Base-by-base conservation (phyloP, 2,329 filamentous ascomycete species). In the Lachnellula occidentalis region DNA sequence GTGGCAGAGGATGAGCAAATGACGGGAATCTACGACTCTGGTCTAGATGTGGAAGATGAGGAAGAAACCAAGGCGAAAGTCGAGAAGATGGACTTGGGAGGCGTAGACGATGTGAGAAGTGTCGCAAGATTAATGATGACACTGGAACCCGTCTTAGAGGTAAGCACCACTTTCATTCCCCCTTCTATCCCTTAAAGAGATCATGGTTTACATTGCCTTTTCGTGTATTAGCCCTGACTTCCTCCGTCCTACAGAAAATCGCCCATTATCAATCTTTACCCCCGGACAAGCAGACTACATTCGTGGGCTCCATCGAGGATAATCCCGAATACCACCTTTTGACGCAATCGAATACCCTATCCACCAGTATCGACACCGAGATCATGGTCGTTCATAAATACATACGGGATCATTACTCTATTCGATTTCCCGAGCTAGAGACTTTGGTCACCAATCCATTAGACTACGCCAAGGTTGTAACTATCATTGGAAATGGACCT, bases 341-440 rank as follows among this genome's bases (percentile, higher is more conserved):
- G 55, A 95, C 90, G 34, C 86, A 94, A 69, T 91, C 91, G 15
- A 96, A 96, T 69, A 88, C 86, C 22, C 79, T 95, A 7, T 95
- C 94, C 0, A 95, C 92, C 5, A 87, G 88, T 59, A 96, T 97
- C 62, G 92, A 96, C 63, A 90, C 89, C 68, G 92, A 97, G 71
- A 88, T 97, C 45, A 88, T 88, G 34, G 81, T 94, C 7, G 89
- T 97, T 21, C 94, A 99, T 78, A 99, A 99, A 73, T 95, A 90
- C 71, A 90, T 96, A 56, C 84, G 92, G 66, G 94, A 99, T 67
- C 90, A 96, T 72, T 99, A 99, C 74, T 96, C 92, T 9, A 80
- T 88, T 17, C 84, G 92, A 57, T 99, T 97, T 66, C 92, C 94
- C 0, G 92, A 96, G 72, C 81, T 99, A 41, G 94, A 99, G 71